These are phyloP conservation scores for Paecilomyces sp. DNA, from an alignment of 2,329 filamentous ascomycete species.

Conservation along the genomic window DNA sequence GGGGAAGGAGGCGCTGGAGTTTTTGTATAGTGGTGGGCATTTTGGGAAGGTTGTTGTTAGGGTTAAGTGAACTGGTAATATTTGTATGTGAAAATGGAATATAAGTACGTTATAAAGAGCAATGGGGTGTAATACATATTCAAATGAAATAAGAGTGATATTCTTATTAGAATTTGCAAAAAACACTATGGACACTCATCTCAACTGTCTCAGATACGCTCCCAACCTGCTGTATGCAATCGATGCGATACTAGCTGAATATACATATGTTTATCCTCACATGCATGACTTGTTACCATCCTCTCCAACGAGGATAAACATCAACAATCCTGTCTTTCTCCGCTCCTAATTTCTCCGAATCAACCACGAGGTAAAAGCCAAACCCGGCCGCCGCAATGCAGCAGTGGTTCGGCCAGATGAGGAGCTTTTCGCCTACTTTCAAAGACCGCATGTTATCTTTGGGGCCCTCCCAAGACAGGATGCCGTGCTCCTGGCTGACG, in stretches of 20 bases:
- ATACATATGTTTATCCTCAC: background rate
- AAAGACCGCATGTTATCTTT: constrained; percentile 43
- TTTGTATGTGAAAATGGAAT: no score
- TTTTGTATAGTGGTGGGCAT: constrained; percentile 46
- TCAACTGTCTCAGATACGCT: no score
- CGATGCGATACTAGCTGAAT: no score
- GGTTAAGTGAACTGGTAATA: constrained; percentile 17
- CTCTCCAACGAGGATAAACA: background rate
- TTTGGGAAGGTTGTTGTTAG: constrained; percentile 51
- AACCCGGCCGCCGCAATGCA: constrained; percentile 68
- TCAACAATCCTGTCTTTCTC: constrained; percentile 9
- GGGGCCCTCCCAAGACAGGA: constrained; percentile 51
- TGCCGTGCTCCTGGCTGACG: constrained; percentile 71
- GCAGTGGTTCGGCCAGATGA: constrained; percentile 72
- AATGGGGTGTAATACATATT: no score
- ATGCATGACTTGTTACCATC: background rate
- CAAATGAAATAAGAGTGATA: no score
- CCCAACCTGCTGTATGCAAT: no score
- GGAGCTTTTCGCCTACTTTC: constrained; percentile 57
- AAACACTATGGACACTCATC: no score
- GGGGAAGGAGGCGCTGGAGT: constrained; percentile 46
- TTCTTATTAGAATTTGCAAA: no score
- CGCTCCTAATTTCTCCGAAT: constrained; percentile 40
- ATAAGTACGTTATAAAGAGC: no score
- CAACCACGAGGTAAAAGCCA: constrained; percentile 65